phyloP scores from a whole-genome alignment of 2,329 filamentous ascomycete species.

The Ophiosphaerella korrae region DNA sequence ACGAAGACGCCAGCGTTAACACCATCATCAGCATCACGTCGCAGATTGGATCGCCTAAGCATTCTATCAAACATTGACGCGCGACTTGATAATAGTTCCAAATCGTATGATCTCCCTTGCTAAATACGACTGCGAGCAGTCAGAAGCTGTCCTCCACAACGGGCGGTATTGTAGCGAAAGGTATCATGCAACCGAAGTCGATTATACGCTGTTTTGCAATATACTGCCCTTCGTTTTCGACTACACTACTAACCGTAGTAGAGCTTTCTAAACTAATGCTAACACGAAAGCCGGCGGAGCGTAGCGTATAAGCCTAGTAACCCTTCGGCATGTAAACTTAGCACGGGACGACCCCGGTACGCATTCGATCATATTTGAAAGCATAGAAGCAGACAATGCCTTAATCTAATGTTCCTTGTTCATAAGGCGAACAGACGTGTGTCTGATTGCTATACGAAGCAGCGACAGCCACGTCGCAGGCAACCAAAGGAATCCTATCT shows the following conservation, averaged over 20 bases:
- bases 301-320: neutral
- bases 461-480: neutral
- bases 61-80: constrained; percentile 1
- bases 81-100: neutral
- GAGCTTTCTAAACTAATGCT: neutral
- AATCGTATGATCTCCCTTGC: neutral
- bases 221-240: neutral
- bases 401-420: neutral
- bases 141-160: constrained; percentile 1
- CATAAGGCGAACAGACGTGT: neutral
- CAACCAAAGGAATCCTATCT: neutral
- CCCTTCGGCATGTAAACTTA: neutral
- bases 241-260: neutral
- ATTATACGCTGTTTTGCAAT: neutral
- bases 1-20: constrained; percentile 2
- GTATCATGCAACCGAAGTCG: constrained; percentile 1
- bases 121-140: neutral
- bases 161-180: neutral
- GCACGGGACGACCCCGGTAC: constrained; percentile 1
- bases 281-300: neutral
- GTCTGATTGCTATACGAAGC: constrained; percentile 1
- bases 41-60: constrained; percentile 2
- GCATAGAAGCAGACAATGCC: neutral
- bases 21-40: constrained; percentile 4
- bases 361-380: constrained; percentile 1